Evolutionary conservation across 2,329 filamentous ascomycete genomes (phyloP), one percentile per base, ranked within the genome.

Genomic region (Colletotrichum tamarilloi): DNA sequence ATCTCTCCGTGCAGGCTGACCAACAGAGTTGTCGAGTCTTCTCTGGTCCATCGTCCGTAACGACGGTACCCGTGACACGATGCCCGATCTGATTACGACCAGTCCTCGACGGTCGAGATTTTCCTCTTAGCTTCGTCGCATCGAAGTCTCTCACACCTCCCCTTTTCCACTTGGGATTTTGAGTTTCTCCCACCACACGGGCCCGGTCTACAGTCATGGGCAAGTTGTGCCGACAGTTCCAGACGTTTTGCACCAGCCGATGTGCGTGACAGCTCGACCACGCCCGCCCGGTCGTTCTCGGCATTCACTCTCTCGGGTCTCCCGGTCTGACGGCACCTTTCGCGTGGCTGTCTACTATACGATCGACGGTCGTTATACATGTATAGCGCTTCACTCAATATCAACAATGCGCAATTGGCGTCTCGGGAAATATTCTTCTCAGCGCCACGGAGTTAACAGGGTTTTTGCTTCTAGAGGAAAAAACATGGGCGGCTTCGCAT

Each of bases 171-270:
- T 35, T 22, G 11, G 26, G 32, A 26, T 19, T 63, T 63, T 49
- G 52, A 62, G 56, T 68, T 62, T 72, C 49, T 53, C 30, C 57
- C 38, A 55, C 38, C n/a, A 24, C 70, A 24, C 58, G 32, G 32
- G 46, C 65, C 70, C 30, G 42, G 60, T 64, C 59, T 42, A 24
- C 42, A 66, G 42, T 38, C 24, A 19, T 42, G 66, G 66, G 70
- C 66, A 73, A 56, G 14, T 64, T 70, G 60, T 73, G 70, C 66
- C 70, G 59, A 70, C 42, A 55, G n/a, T 59, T 73, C 32, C 46
- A 55, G 66, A 56, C 59, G 53, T 26, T 16, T 26, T 62, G 28
- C 38, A 46, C 65, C 53, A 26, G 35, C 60, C 46, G 46, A 66
- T 57, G 42, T 69, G 63, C 46, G 19, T 57, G 67, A 66, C 42